Base-by-base conservation (phyloP, 2,329 filamentous ascomycete species). In the Clonostachys rosea region DNA sequence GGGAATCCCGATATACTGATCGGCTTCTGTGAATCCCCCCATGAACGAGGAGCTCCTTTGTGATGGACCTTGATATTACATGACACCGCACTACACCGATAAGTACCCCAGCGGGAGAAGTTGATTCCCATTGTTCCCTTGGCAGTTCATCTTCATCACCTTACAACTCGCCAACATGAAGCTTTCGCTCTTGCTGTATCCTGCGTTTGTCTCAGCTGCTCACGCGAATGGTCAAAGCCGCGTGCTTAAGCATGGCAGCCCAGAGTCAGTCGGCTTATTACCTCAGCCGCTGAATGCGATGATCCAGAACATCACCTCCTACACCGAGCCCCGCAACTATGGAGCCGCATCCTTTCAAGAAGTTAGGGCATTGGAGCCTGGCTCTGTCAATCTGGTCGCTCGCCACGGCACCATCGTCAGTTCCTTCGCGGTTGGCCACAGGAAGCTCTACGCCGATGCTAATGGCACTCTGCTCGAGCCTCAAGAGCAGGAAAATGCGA, bases 391-490 rank as follows among this genome's bases (percentile, higher is more conserved):
- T 11, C 47, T 60, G 13, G 47, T 60, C 11, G 56, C 52, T 13
- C 56, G 46, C 34, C 41, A 55, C 3, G 51, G 52, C 40, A 50
- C 50, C 17, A 47, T 62, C 5, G 59, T 62, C 39, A 58, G 54
- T 42, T 37, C 51, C 40, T 61, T 62, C 45, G 56, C 58, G 7
- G 51, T 56, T 41, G 59, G 59, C 9, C 55, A 60, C 40, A 47
- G 56, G 7, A 54, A 50, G 33, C 49, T 58, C 6, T 59, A 62
- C 45, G 59, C 60, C 24, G 52, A 60, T 42, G 58, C 55, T 39
- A 60, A 61, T 43, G 62, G 64, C 35, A 61, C 58, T 3, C 40
- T 52, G 10, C 55, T 67, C 7, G 55, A 58, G 5, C 6, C 12
- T 2, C 1, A 41, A 6, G 45, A 58, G 34, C 59, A 62, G 47